Percentiles rank a stretch among this genome's conserved stretches.
phyloP scores from a whole-genome alignment of 163 green algal genomes.

The Scenedesmus sp. region DNA sequence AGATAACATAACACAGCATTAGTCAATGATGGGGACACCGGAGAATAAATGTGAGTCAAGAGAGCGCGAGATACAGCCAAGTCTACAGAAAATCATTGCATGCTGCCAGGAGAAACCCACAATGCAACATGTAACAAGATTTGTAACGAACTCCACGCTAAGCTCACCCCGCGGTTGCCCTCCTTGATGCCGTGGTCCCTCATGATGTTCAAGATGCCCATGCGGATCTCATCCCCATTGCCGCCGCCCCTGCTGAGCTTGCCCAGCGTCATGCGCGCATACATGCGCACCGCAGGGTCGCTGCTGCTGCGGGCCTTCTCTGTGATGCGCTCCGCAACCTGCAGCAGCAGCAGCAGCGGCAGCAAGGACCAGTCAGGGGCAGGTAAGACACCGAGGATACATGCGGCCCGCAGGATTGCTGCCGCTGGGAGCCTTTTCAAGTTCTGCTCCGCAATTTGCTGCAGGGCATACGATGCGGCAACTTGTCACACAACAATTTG shows the following conservation, averaged over 20 bases:
- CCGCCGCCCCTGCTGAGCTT: constrained; percentile 90
- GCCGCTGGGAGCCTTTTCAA: too few relatives aligned
- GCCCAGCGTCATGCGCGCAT: constrained; percentile 75
- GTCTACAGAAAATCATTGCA: background rate
- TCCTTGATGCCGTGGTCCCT: constrained; percentile 90
- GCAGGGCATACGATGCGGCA: too few relatives aligned
- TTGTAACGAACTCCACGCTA: background rate
- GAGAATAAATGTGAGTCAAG: too few relatives aligned
- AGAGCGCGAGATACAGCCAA: too few relatives aligned
- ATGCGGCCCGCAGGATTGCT: too few relatives aligned
- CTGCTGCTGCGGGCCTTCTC: background rate
- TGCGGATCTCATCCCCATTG: constrained; percentile 92
- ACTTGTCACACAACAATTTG: too few relatives aligned
- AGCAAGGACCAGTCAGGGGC: too few relatives aligned
- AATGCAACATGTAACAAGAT: background rate
- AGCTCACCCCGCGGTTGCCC: constrained; percentile 80
- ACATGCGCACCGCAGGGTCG: constrained; percentile 46
- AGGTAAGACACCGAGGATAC: too few relatives aligned
- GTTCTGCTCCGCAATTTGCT: too few relatives aligned
- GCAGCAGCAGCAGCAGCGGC: background rate
- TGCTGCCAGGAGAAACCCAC: background rate
- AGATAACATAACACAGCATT: background rate
- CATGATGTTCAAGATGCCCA: constrained; percentile 97
- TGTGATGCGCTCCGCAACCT: constrained; percentile 45
- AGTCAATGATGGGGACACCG: too few relatives aligned